Percentiles rank a stretch among this genome's conserved stretches.
Conservation (phyloP, 2,329 filamentous ascomycete genomes). For the Cadophora sp. region DNA sequence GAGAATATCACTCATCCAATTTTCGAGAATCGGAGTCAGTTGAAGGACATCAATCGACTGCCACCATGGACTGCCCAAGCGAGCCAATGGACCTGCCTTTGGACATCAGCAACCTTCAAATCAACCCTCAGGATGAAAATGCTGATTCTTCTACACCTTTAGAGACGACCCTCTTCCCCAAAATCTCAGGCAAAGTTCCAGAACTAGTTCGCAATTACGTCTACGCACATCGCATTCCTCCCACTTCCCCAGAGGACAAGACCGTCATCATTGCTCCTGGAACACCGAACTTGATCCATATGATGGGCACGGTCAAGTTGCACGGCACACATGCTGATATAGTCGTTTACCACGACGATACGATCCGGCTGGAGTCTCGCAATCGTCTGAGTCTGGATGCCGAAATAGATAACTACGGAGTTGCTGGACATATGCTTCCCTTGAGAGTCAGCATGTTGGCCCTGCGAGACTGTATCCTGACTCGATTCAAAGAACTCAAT, state of each 20-base stretch:
- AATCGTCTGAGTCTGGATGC: conserved; percentile 26
- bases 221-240: not conserved
- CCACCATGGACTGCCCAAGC: too few species aligned
- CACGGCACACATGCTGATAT: conserved; percentile 39
- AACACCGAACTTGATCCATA: conserved; percentile 2
- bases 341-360: conserved; percentile 29
- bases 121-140: not conserved
- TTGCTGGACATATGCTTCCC: conserved; percentile 24
- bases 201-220: conserved; percentile 26
- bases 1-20: too few species aligned
- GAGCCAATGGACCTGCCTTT: not conserved
- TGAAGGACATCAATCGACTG: too few species aligned
- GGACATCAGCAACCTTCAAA: not conserved
- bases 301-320: conserved; percentile 39
- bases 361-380: conserved; percentile 33
- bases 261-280: not conserved
- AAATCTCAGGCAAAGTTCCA: conserved; percentile 31
- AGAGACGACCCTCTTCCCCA: conserved; percentile 32
- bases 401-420: conserved; percentile 23
- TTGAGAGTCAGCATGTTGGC: conserved; percentile 18
- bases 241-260: not conserved
- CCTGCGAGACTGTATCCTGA: conserved; percentile 20
- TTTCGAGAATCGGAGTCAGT: too few species aligned
- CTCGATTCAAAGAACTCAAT: conserved; percentile 28
- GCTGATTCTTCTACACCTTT: not conserved